Base-by-base conservation (phyloP, 768 basidiomycete species). In the Lepiota brunneoincarnata region DNA sequence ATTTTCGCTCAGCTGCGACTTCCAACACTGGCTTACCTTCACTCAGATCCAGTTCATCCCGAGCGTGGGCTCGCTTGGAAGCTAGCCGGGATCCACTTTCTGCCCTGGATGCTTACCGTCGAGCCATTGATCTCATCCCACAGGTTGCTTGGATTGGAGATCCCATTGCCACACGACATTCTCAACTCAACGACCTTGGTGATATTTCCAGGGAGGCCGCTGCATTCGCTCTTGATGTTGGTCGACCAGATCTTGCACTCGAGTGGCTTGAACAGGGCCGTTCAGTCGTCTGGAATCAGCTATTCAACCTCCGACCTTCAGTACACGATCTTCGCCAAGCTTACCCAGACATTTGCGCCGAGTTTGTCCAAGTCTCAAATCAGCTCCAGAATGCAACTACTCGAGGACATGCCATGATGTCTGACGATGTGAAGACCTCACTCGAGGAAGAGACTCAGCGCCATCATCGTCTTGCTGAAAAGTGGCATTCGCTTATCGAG, bases 181-280 rank as follows among this genome's bases (percentile, higher is more conserved):
- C 31, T 1, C 31, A 31, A 9, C 31, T 31, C 31, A 31, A 6
- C 31, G 11, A 31, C 2, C 7, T 31, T 9, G 7, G 7, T 31
- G 31, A 31, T n/a, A n/a, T 44, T 21, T 23, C 43, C 4, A 21
- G 43, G 4, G n/a, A 21, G 4, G 67, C 69, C 3, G 66, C 63
- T 1, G 58, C 64, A 7, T 62, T 61, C 18, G 69, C 68, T 4
- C 62, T 67, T 31, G 51, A 58, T 26, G 18, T 47, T 4, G 49
- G 49, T 10, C 55, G 66, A 10, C 49, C 59, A 12, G 53, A 65
- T 5, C 60, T 51, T 17, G 68, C 64, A n/a, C 60, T 74, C 28
- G 70, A 73, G 56, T 64, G 72, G 63, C 62, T 75, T 6, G 67
- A 69, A 34, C 61, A 65, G 49, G 66, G 69, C 2, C 62, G 67